Evolutionary conservation across 176 grass and related monocot species (phyloP).

Genomic region (Echinochloa phyllopogon): DNA sequence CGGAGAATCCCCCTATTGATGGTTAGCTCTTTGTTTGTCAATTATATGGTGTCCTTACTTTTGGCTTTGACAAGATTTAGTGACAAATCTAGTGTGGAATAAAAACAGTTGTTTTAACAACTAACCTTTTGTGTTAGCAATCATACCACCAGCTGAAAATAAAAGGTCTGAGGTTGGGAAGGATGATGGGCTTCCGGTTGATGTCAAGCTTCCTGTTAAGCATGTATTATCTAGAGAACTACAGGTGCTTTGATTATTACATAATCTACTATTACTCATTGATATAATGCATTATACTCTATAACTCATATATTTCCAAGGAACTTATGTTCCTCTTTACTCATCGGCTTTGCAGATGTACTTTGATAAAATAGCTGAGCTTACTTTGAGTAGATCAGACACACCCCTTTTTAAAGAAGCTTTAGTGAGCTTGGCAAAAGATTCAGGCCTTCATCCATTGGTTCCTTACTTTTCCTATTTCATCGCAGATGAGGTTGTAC

Average conservation of each 20-base stretch:
- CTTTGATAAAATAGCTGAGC: conserved; percentile 95
- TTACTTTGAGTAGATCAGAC: conserved; percentile 79
- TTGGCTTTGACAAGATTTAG: not conserved
- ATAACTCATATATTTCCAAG: not conserved
- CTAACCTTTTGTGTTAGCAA: conserved; percentile 56
- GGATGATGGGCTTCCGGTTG: conserved; percentile 77
- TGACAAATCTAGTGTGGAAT: not conserved
- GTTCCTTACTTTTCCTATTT: conserved; percentile 99
- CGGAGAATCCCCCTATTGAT: conserved; percentile 86
- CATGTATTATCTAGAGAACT: conserved; percentile 94
- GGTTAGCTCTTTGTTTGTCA: conserved; percentile 50
- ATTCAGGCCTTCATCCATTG: conserved; percentile 89
- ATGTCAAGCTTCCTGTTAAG: conserved; percentile 96
- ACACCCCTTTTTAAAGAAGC: conserved; percentile 78
- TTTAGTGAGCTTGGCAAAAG: conserved; percentile 89
- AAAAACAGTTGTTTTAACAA: conserved; percentile 29
- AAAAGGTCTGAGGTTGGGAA: conserved; percentile 77
- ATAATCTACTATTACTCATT: not conserved
- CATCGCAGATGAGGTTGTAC: conserved; percentile 74
- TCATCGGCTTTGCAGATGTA: conserved; percentile 73
- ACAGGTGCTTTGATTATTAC: conserved; percentile 51
- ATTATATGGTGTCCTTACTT: conserved; percentile 2
- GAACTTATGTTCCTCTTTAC: conserved; percentile 45
- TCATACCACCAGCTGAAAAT: conserved; percentile 66
- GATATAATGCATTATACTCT: not conserved